Evolutionary conservation across 2,329 filamentous ascomycete genomes (phyloP), one percentile per base, ranked within the genome.

Genomic region (Penicillium aurantiogriseum): DNA sequence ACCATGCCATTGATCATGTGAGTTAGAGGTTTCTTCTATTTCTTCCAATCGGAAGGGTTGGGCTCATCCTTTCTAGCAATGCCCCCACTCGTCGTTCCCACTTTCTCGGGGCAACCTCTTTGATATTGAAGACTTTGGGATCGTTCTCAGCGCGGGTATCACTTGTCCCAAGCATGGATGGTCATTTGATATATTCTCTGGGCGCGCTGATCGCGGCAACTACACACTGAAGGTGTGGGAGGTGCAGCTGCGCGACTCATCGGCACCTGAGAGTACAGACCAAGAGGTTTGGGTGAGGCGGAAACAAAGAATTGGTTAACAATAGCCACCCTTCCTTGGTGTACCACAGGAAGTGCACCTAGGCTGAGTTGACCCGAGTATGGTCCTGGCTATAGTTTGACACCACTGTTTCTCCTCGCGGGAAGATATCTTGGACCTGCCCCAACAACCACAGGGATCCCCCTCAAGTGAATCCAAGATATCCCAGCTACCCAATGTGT

Each of bases 61-160:
- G 47, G 39, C 59, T 63, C 27, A 54, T 58, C 29, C 9, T 27
- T 31, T 25, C 29, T 58, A 88, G 85, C 78, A 81, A 78, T 90
- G 88, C 57, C 88, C 88, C 1, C 88, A 90, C 63, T 85, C 83
- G 1, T 82, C 86, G 0, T 90, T 83, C 56, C 87, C 88, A 0
- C 78, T 90, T 1, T 88, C 86, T 0, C 79, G 83, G 43, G 86
- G 85, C 0, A 81, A 74, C 0, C 77, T 86, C 0, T 89, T 89
- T 57, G 88, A 90, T 53, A 89, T 90, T 64, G 88, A 90, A 63
- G 88, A 90, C 59, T 90, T 89, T 67, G 87, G 88, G 0, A 64
- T 73, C 54, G 59, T 59, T 2, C 63, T 73, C 11, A 72, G 70
- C 0, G 80, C 84, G 0, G 88, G 86, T 0, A 74, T 90, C 4